Evolutionary conservation across 257 asterid species (phyloP), one percentile per base, ranked within the genome.

Genomic region (Gynochthodes officinalis): DNA sequence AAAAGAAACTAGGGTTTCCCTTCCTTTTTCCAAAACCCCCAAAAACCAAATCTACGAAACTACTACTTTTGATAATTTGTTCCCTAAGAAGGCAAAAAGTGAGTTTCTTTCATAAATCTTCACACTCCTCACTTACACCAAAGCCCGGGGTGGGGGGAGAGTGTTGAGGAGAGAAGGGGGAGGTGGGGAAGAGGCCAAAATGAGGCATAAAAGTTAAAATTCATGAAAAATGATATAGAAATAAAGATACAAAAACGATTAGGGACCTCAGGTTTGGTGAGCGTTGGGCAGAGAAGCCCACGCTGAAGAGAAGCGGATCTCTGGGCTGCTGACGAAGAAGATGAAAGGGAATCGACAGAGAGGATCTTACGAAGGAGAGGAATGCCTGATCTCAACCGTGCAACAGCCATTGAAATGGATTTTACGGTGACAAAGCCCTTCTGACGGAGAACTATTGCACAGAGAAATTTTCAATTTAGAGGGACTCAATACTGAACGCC

Each of bases 351-450:
- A 40, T 79, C 86, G 46, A 48, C 78, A 46, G 83, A 18, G 60
- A 77, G 69, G 76, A 82, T 77, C 73, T 81, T 89, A 70, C 92
- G 94, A 84, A 87, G 75, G 66, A 87, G 81, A 66, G 90, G 86
- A 50, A 87, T 73, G 55, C 78, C 77, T 54, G 93, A 87, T 83
- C 92, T 82, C 77, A 87, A 78, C 43, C 89, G 89, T 64, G 77
- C 92, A 72, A 90, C 84, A 86, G 90, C 88, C 89, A 87, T 89
- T 72, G 89, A 84, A 79, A 83, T 78, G n/a, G 67, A 48, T 80
- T 48, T 74, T 62, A 73, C 71, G 76, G 53, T 7, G 42, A 30
- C 25, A 7, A 13, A 27, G 28, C 7, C 42, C 40, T 28, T 59
- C 7, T 6, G 25, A 44, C 57, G 46, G 28, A 18, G 59, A 65